A percentile compares a stretch with the other conserved stretches of the same genome.
Evolutionary conservation across 2,329 filamentous ascomycete genomes (phyloP).

Genomic region (Fusarium algeriense): DNA sequence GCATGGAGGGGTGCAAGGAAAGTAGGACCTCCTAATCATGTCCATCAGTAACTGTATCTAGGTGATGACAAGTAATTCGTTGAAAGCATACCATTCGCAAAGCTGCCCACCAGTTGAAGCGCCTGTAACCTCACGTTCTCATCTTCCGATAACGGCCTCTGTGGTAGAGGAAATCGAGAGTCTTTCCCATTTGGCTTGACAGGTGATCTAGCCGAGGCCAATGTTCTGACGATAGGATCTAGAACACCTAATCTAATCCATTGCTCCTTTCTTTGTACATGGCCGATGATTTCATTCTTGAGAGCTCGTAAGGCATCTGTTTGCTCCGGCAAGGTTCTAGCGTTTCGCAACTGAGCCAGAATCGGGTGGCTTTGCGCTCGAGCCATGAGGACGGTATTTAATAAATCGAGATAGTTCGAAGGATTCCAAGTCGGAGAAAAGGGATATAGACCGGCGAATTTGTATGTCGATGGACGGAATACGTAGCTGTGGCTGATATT

Average conservation of each 20-base stretch:
- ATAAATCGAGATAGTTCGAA: background rate
- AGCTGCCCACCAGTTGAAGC: constrained; percentile 85
- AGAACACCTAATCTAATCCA: constrained; percentile 80
- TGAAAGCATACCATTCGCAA: constrained; percentile 78
- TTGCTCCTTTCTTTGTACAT: constrained; percentile 85
- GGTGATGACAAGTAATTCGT: background rate
- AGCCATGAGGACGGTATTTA: constrained; percentile 60
- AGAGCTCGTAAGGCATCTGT: constrained; percentile 75
- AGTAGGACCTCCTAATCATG: constrained; percentile 75
- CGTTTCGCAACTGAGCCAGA: constrained; percentile 67
- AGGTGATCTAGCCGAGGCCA: constrained; percentile 53
- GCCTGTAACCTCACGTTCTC: constrained; percentile 80
- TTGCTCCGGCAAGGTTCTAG: constrained; percentile 65
- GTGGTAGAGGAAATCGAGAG: constrained; percentile 50
- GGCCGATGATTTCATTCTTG: constrained; percentile 91
- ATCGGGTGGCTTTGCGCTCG: constrained; percentile 65
- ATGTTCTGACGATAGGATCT: constrained; percentile 65
- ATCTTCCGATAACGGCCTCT: constrained; percentile 65
- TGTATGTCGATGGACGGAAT: constrained; percentile 19
- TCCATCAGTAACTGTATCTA: constrained; percentile 31
- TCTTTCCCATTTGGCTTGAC: constrained; percentile 57
- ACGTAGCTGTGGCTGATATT: constrained; percentile 23
- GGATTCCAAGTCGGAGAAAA: background rate
- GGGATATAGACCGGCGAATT: background rate
- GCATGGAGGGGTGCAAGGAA: constrained; percentile 82